Evolutionary conservation across 164 flowering plant genomes (phyloP).

Genomic region (Nymphaea thermarum): DNA sequence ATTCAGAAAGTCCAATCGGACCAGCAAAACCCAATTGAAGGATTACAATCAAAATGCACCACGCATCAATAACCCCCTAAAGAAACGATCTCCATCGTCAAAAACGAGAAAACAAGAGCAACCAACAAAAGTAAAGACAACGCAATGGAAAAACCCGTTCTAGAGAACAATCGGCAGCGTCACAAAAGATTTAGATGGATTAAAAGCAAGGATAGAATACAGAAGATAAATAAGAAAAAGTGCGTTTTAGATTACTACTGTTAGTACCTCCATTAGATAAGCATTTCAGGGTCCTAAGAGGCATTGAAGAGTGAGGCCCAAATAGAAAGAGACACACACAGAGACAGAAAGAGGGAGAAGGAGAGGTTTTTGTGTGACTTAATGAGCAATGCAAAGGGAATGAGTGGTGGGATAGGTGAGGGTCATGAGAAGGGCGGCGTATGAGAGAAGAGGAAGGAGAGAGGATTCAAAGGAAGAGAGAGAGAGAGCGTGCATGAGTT

Average conservation of each 20-base stretch:
- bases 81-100: neutral
- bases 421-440: slow-evolving; percentile 21
- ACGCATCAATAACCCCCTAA: neutral
- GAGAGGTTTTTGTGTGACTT: slow-evolving; percentile 7
- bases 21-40: neutral
- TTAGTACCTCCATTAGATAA: neutral
- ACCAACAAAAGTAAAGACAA: neutral
- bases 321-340: neutral
- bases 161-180: neutral
- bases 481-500: slow-evolving; percentile 4
- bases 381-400: slow-evolving; percentile 10
- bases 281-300: neutral
- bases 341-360: slow-evolving; percentile 1
- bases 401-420: slow-evolving; percentile 4
- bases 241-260: neutral
- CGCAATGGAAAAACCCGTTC: neutral
- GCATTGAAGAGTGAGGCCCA: slow-evolving; percentile 9
- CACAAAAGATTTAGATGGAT: neutral
- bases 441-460: slow-evolving; percentile 17
- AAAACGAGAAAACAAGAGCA: neutral
- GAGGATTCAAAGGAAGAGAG: slow-evolving; percentile 1
- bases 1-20: neutral
- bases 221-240: neutral
- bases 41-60: neutral
- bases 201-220: neutral